Evolutionary conservation across 257 asterid species (phyloP).

Genomic region (Capsicum pubescens): DNA sequence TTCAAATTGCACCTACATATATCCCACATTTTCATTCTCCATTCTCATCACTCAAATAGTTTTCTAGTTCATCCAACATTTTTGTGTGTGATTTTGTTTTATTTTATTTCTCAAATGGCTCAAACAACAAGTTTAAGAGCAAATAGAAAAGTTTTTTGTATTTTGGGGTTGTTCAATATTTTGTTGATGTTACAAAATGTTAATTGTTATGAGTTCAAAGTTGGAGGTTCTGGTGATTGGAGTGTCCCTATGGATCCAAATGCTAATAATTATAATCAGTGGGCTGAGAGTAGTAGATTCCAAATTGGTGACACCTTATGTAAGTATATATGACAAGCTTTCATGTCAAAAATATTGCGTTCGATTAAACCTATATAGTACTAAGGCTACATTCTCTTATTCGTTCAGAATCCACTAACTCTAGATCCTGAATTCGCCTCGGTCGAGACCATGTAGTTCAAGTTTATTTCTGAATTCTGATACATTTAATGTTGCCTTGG

Average conservation of each 20-base stretch:
- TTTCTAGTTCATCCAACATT: conserved; percentile 12
- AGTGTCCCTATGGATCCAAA: conserved; percentile 58
- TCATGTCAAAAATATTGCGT: not conserved
- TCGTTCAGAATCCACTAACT: not conserved
- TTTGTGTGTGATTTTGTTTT: not conserved
- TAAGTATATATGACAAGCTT: conserved; percentile 28
- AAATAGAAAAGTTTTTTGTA: conserved; percentile 23
- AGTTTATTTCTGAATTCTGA: not conserved
- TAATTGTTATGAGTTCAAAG: conserved; percentile 58
- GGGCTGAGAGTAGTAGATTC: conserved; percentile 49
- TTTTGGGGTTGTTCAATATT: conserved; percentile 43
- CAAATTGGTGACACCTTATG: conserved; percentile 46
- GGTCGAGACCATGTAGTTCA: not conserved
- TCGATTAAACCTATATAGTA: not conserved
- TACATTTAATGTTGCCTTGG: conserved; percentile 26
- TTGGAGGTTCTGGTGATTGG: conserved; percentile 82
- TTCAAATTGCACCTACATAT: conserved; percentile 58
- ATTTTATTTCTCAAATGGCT: conserved; percentile 51
- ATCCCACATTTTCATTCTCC: conserved; percentile 28
- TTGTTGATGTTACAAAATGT: conserved; percentile 45
- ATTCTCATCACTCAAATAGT: conserved; percentile 21
- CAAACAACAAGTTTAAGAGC: conserved; percentile 28
- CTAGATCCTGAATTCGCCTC: not conserved
- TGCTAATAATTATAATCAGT: conserved; percentile 41
- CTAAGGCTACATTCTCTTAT: not conserved